These are phyloP conservation scores for Daldinia sp. DNA, from an alignment of 2,329 filamentous ascomycete species.

Conservation along the genomic window DNA sequence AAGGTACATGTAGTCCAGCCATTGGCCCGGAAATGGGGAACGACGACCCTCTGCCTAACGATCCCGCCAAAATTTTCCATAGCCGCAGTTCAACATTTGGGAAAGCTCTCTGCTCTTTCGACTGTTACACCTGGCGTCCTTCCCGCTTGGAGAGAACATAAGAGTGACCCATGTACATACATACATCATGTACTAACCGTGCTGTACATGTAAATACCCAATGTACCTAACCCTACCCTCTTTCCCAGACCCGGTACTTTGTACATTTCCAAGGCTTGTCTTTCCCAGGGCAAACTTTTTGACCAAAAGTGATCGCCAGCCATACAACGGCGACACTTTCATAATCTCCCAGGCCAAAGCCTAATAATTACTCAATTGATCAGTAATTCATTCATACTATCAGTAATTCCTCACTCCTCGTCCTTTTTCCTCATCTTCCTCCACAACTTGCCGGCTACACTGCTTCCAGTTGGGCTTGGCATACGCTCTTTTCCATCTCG, in stretches of 20 bases:
- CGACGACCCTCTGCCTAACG: conserved; percentile 19
- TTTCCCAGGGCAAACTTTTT: conserved; percentile 24
- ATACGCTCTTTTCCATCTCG: conserved; percentile 30
- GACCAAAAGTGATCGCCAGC: conserved; percentile 34
- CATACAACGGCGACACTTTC: conserved; percentile 27
- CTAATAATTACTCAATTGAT: conserved; percentile 30
- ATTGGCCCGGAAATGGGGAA: conserved; percentile 40
- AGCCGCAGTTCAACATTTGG: conserved; percentile 53
- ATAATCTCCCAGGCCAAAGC: conserved; percentile 26
- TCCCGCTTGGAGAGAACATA: conserved; percentile 11
- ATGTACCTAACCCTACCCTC: conserved; percentile 20
- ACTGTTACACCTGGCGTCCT: conserved; percentile 23
- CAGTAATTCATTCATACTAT: conserved; percentile 17
- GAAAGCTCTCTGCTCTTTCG: conserved; percentile 46
- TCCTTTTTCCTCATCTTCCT: conserved; percentile 6
- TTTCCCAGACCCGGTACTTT: conserved; percentile 10
- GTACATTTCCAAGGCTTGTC: conserved; percentile 23
- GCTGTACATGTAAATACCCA: conserved; percentile 6
- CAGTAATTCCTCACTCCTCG: conserved; percentile 19
- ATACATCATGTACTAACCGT: no score
- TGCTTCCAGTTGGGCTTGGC: conserved; percentile 30
- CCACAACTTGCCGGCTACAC: conserved; percentile 4
- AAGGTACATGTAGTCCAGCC: conserved; percentile 21
- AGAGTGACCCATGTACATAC: conserved; percentile 9
- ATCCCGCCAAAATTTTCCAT: conserved; percentile 43